phyloP scores from a whole-genome alignment of 2,329 filamentous ascomycete species.

The Zasmidium angulare region DNA sequence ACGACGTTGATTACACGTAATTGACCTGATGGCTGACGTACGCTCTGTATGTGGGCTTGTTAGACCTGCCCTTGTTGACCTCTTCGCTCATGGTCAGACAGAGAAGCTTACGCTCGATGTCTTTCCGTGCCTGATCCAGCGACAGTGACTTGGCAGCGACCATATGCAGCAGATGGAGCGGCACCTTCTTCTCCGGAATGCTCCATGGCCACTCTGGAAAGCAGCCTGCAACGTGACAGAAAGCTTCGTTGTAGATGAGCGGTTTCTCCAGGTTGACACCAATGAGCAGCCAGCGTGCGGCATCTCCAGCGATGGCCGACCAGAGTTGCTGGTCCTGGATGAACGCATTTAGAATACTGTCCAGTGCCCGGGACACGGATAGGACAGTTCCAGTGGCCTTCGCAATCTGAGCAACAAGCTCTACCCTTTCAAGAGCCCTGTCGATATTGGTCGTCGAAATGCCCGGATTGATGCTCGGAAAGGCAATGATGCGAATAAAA shows the following conservation, averaged over 20 bases:
- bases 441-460: conserved; percentile 22
- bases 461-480: conserved; percentile 28
- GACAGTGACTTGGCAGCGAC: conserved; percentile 22
- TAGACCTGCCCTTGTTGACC: neutral
- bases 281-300: conserved; percentile 36
- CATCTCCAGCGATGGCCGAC: conserved; percentile 34
- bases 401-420: conserved; percentile 32
- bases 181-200: neutral
- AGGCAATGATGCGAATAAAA: conserved; percentile 30
- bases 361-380: conserved; percentile 4
- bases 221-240: conserved; percentile 37
- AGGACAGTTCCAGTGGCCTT: conserved; percentile 23
- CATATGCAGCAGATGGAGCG: conserved; percentile 13
- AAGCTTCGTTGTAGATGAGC: conserved; percentile 37
- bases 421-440: conserved; percentile 27
- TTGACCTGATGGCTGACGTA: neutral
- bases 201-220: conserved; percentile 25
- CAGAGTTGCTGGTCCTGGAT: conserved; percentile 27
- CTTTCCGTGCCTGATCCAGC: conserved; percentile 16
- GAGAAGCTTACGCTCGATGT: conserved; percentile 31
- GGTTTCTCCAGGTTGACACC: conserved; percentile 29
- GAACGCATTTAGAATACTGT: conserved; percentile 23
- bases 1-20: conserved; percentile 32
- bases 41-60: neutral
- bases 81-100: conserved; percentile 21